Evolutionary conservation across 176 grass and related monocot genomes (phyloP), one percentile per base, ranked within the genome.

Genomic region (Oropetium thomaeum): DNA sequence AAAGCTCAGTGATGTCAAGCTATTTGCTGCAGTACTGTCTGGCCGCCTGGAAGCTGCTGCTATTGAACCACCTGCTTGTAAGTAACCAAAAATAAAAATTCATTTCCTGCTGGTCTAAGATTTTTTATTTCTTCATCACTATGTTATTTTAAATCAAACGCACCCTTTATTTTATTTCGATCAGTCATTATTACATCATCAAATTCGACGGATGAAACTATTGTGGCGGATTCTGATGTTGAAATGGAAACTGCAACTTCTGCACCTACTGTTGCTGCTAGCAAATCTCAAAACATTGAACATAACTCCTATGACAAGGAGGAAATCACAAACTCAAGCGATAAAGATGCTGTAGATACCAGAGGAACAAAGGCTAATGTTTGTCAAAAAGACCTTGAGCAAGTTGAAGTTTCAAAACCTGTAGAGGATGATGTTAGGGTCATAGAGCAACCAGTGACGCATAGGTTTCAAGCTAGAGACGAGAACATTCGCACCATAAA

Each of bases 61-160:
- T 62, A 75, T 98, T 67, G 89, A 98, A 42, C 91, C 87, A 71
- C 89, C 96, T 75, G 68, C 96, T 77, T 98, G 96, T 98, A 89
- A 94, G 88, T 79, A 81, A 38, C 45, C 68, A 31, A 39, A 45
- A 58, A 52, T 65, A 45, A n/a, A 42, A 59, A 34, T 58, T 7
- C 14, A 27, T 67, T 60, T 37, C 5, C 19, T 38, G 8, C 19
- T 29, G 39, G 43, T 45, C 9, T 58, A 77, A 42, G 10, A 40
- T 13, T 61, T 39, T 28, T 22, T 14, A 5, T 65, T 79, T 39
- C 39, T 23, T 44, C 31, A 27, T 67, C 2, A 38, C 23, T 32
- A 51, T 28, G 5, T 8, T 51, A 14, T 20, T 66, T 65, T 22
- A 52, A 49, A 61, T 49, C 6, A 47, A 20, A 63, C 35, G 59